These are phyloP conservation scores for Fusarium luffae DNA, from an alignment of 2,329 filamentous ascomycete genomes.

Conservation along the genomic window DNA sequence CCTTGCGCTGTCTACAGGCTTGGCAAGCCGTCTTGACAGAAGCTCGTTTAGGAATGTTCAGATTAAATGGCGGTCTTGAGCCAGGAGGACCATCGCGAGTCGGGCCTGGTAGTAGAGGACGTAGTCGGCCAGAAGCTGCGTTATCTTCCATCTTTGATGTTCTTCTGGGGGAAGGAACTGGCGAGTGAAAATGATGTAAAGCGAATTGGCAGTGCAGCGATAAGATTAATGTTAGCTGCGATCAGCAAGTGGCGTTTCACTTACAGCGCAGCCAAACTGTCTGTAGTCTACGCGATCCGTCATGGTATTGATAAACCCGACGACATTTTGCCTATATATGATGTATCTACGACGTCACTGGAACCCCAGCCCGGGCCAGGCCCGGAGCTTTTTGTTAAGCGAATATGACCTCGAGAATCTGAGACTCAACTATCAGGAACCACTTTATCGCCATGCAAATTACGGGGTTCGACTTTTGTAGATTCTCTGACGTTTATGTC, in stretches of 20 bases:
- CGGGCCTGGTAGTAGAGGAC: constrained; percentile 18
- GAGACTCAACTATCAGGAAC: background rate
- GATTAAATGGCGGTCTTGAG: background rate
- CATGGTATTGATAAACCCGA: constrained; percentile 6
- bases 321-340: constrained; percentile 12
- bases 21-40: constrained; percentile 30
- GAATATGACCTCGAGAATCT: background rate
- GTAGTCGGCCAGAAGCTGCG: background rate
- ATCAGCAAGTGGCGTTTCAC: background rate
- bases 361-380: background rate
- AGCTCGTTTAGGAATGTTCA: constrained; percentile 23
- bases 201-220: background rate
- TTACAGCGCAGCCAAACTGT: background rate
- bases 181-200: background rate
- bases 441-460: background rate
- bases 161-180: background rate
- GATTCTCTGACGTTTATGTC: background rate
- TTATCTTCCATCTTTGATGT: constrained; percentile 9
- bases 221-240: background rate
- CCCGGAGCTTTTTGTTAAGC: constrained; percentile 1
- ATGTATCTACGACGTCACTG: constrained; percentile 30
- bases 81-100: background rate
- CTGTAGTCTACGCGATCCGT: background rate
- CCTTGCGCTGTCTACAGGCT: constrained; percentile 32
- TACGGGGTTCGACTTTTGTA: background rate